Conservation (phyloP, 176 grass and related monocot species). For the Eleusine indica region DNA sequence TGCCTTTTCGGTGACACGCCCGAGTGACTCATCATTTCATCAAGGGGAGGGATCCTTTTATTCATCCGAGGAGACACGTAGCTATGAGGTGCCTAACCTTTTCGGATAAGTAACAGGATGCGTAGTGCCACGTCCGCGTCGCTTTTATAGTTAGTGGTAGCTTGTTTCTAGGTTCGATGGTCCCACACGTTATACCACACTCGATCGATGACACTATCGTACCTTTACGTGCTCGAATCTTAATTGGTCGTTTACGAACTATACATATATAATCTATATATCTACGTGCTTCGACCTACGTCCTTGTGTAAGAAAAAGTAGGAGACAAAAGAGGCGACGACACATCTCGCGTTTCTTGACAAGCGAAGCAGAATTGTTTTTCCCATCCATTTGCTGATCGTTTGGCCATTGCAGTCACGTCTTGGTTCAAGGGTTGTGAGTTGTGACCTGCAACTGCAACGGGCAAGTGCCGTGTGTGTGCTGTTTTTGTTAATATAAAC, state of each 20-base stretch:
- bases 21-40: constrained; percentile 20
- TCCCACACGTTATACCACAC: background rate
- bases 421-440: no score
- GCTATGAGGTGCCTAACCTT: background rate
- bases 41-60: background rate
- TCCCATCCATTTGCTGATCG: background rate
- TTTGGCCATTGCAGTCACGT: no score
- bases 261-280: background rate
- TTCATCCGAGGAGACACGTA: constrained; percentile 2
- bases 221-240: background rate
- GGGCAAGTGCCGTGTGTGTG: no score
- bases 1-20: constrained; percentile 3
- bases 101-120: background rate
- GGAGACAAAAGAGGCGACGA: background rate
- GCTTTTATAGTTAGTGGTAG: background rate
- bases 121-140: background rate
- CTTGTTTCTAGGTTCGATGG: background rate
- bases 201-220: background rate
- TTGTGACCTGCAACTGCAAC: no score
- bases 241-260: background rate
- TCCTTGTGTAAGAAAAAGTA: background rate
- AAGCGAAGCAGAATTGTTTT: background rate
- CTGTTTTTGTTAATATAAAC: no score
- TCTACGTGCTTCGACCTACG: background rate
- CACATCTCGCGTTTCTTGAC: background rate